Evolutionary conservation across 2,329 filamentous ascomycete species (phyloP).

Genomic region (Dactylellina leptospora): DNA sequence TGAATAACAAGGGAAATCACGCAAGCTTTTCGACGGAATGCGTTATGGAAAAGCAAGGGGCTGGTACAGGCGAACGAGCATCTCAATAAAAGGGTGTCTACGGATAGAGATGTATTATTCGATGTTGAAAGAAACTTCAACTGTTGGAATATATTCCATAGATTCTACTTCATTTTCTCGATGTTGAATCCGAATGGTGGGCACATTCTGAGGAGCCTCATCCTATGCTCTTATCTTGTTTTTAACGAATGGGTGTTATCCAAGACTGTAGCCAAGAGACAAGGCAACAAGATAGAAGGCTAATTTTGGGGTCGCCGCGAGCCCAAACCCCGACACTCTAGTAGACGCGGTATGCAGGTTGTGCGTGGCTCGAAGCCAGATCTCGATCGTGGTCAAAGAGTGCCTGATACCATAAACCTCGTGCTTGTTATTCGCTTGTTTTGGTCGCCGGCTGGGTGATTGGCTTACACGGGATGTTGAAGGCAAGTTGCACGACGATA

Average conservation of each 20-base stretch:
- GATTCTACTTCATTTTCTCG: too few relatives aligned
- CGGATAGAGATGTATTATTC: not conserved
- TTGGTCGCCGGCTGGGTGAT: not conserved
- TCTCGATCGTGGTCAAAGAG: slow-evolving; percentile 26
- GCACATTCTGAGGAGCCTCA: too few relatives aligned
- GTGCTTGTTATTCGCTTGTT: too few relatives aligned
- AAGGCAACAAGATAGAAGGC: too few relatives aligned
- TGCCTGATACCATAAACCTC: too few relatives aligned
- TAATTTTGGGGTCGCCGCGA: slow-evolving; percentile 15
- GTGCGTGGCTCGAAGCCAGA: slow-evolving; percentile 41
- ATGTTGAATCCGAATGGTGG: not conserved
- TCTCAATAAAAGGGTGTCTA: not conserved
- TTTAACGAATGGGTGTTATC: not conserved
- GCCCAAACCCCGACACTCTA: not conserved
- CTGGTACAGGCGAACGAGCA: not conserved
- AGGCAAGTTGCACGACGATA: too few relatives aligned
- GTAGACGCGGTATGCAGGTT: slow-evolving; percentile 23
- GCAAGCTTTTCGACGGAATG: slow-evolving; percentile 19
- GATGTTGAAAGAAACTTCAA: not conserved
- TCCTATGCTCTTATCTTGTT: too few relatives aligned
- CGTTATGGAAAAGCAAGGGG: slow-evolving; percentile 1
- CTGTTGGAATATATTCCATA: too few relatives aligned
- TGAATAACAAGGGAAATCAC: slow-evolving; percentile 20
- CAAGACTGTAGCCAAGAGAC: not conserved
- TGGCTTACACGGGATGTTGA: too few relatives aligned